A percentile compares a stretch with the other conserved stretches of the same genome.
phyloP scores from a whole-genome alignment of 1,284 basidiomycete species.

The Cryptococcus sp. region DNA sequence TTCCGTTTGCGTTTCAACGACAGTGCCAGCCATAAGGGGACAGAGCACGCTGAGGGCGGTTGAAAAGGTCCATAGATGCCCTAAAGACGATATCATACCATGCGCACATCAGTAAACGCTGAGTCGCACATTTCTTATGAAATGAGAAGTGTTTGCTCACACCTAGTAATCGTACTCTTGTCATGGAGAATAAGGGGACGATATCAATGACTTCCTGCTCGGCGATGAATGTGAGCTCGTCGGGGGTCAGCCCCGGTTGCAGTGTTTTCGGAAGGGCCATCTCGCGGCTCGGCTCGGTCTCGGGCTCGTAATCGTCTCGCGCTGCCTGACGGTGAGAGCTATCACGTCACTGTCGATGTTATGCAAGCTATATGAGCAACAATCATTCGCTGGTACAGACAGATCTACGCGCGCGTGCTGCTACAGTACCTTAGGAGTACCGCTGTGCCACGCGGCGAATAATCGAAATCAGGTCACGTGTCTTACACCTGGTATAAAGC shows the following conservation, averaged over 20 bases:
- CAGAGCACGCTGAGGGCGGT: constrained; percentile 76
- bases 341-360: too few species aligned
- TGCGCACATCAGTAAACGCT: constrained; percentile 1
- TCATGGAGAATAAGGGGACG: constrained; percentile 82
- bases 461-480: too few species aligned
- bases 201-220: constrained; percentile 79
- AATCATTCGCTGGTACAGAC: too few species aligned
- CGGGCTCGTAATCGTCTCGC: too few species aligned
- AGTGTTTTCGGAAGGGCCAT: constrained; percentile 56
- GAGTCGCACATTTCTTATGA: too few species aligned
- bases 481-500: too few species aligned
- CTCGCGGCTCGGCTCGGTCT: too few species aligned
- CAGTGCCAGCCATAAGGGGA: constrained; percentile 93
- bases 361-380: too few species aligned
- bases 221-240: constrained; percentile 82
- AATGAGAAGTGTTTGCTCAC: constrained; percentile 54
- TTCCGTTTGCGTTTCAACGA: constrained; percentile 92
- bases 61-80: constrained; percentile 90
- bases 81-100: constrained; percentile 51
- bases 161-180: constrained; percentile 81
- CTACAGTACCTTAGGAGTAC: too few species aligned
- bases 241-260: constrained; percentile 52
- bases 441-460: too few species aligned
- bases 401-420: too few species aligned
- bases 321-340: too few species aligned